phyloP scores from a whole-genome alignment of 495 filamentous ascomycete species.

The Penicillium longicatenatum region DNA sequence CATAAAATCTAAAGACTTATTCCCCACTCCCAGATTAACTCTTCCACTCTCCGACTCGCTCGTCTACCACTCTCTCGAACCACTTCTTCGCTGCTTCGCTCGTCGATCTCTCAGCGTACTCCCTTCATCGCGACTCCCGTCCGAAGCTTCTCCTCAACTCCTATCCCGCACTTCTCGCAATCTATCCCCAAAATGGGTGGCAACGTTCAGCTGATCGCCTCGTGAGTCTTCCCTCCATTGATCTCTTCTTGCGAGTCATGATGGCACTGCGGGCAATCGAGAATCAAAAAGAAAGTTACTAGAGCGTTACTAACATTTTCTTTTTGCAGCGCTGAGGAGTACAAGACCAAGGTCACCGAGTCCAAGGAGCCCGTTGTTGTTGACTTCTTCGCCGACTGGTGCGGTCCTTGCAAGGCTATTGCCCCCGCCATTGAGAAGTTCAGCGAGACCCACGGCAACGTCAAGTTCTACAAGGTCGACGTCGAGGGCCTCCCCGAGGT shows the following conservation, averaged over 20 bases:
- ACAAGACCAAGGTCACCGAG: constrained; percentile 42
- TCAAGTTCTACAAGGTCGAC: constrained; percentile 88
- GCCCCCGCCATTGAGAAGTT: constrained; percentile 71
- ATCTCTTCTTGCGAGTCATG: not conserved
- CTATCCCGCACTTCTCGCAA: constrained; percentile 42
- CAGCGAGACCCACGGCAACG: constrained; percentile 53
- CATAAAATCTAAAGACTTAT: constrained; percentile 21
- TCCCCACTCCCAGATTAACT: constrained; percentile 20
- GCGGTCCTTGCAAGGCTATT: constrained; percentile 92
- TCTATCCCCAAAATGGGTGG: constrained; percentile 54
- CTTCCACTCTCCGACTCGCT: constrained; percentile 18
- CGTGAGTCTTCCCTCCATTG: constrained; percentile 25
- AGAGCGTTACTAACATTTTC: not conserved
- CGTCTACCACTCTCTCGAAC: constrained; percentile 21
- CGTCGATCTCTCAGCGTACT: constrained; percentile 14
- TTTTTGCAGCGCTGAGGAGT: constrained; percentile 60
- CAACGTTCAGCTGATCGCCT: constrained; percentile 34
- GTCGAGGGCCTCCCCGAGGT: constrained; percentile 81
- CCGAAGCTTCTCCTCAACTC: constrained; percentile 37
- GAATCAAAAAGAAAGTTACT: not conserved
- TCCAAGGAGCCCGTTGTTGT: constrained; percentile 63
- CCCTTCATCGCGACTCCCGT: constrained; percentile 10
- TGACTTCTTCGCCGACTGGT: constrained; percentile 91
- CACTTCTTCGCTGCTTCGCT: constrained; percentile 34
- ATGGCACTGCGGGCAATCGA: not conserved